Conservation (phyloP, 306 rosid genomes). For the Malus sieversii region DNA sequence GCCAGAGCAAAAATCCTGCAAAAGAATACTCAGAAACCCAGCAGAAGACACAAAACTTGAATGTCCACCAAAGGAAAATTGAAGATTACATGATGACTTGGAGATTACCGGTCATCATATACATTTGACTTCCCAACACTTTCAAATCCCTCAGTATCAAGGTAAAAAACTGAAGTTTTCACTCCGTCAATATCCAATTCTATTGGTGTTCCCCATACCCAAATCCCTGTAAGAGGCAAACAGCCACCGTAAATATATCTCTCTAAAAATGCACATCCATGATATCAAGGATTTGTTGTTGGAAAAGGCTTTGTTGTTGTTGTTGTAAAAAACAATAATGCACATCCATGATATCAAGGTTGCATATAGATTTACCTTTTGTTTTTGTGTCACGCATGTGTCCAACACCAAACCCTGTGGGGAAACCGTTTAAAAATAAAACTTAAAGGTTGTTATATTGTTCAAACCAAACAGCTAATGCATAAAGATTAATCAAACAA, state of each 20-base stretch:
- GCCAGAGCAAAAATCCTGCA: conserved; percentile 94
- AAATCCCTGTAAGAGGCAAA: conserved; percentile 59
- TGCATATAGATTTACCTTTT: conserved; percentile 52
- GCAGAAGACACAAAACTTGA: conserved; percentile 4
- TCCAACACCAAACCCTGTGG: conserved; percentile 92
- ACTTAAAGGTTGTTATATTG: neutral
- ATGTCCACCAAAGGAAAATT: neutral
- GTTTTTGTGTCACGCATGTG: conserved; percentile 97
- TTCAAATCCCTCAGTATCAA: conserved; percentile 97
- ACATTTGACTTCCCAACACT: conserved; percentile 94
- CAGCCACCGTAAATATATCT: neutral
- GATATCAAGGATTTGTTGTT: conserved; percentile 21
- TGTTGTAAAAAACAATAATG: conserved; percentile 2
- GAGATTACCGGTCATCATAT: conserved; percentile 89
- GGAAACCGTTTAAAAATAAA: conserved; percentile 1
- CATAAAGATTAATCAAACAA: neutral
- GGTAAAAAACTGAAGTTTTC: conserved; percentile 79
- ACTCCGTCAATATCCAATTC: conserved; percentile 79
- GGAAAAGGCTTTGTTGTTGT: too few relatives aligned
- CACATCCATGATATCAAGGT: conserved; percentile 22
- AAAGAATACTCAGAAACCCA: conserved; percentile 17
- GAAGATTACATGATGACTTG: conserved; percentile 15
- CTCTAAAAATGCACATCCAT: conserved; percentile 14
- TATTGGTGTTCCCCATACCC: conserved; percentile 94
- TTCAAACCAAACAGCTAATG: conserved; percentile 16